These are phyloP conservation scores for Ophiobolus disseminans DNA, from an alignment of 2,329 filamentous ascomycete genomes.

Conservation along the genomic window DNA sequence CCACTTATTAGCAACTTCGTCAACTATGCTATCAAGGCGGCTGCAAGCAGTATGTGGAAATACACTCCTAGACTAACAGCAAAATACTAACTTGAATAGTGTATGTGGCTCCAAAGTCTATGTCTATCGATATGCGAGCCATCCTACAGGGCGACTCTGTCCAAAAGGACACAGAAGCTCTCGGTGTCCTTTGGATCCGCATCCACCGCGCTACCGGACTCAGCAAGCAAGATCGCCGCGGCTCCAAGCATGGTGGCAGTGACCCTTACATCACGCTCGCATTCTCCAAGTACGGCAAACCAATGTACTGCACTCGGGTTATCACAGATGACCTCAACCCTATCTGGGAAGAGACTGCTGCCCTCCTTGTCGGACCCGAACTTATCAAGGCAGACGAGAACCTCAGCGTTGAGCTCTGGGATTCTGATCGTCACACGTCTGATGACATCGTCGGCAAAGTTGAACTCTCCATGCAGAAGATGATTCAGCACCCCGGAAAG, in stretches of 20 bases:
- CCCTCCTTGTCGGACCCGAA: slow-evolving; percentile 84
- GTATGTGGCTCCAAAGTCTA: slow-evolving; percentile 93
- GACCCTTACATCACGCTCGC: slow-evolving; percentile 95
- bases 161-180: slow-evolving; percentile 83
- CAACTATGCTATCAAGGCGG: slow-evolving; percentile 89
- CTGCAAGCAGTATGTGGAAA: slow-evolving; percentile 63
- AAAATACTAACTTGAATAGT: slow-evolving; percentile 53
- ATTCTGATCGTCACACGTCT: slow-evolving; percentile 88
- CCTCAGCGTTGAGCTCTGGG: slow-evolving; percentile 93
- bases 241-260: slow-evolving; percentile 83
- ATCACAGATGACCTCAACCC: slow-evolving; percentile 95
- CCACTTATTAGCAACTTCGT: slow-evolving; percentile 96
- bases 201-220: slow-evolving; percentile 88
- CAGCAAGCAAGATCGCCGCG: slow-evolving; percentile 88
- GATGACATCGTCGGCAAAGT: slow-evolving; percentile 97
- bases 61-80: too few species aligned
- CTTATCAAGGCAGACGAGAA: slow-evolving; percentile 94
- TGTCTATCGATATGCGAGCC: slow-evolving; percentile 89
- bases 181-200: slow-evolving; percentile 90
- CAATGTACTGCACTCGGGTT: slow-evolving; percentile 95
- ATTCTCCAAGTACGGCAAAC: slow-evolving; percentile 96
- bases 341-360: slow-evolving; percentile 86
- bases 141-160: slow-evolving; percentile 92
- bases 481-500: slow-evolving; percentile 90
- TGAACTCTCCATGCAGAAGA: slow-evolving; percentile 89